phyloP scores from a whole-genome alignment of 2,329 filamentous ascomycete species.

The Xylariaceae sp. region DNA sequence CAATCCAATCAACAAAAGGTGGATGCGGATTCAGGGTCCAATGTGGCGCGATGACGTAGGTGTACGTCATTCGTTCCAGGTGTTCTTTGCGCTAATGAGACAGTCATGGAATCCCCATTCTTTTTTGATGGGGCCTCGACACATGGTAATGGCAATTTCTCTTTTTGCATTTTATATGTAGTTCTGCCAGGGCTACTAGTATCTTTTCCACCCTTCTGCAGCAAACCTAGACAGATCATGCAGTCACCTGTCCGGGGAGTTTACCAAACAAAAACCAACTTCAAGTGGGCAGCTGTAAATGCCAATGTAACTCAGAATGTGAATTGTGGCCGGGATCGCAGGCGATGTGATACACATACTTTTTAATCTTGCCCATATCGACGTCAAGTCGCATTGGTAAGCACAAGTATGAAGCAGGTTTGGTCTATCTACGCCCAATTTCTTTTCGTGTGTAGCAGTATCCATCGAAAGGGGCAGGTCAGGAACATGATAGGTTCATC shows the following conservation, averaged over 20 bases:
- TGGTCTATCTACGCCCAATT: too few species aligned
- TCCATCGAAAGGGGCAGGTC: too few species aligned
- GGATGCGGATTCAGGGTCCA: constrained; percentile 18
- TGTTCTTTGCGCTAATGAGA: constrained; percentile 1
- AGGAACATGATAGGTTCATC: too few species aligned
- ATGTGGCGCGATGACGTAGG: constrained; percentile 23
- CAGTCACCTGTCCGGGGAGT: too few species aligned
- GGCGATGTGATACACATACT: not conserved
- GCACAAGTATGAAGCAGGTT: not conserved
- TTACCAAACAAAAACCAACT: too few species aligned
- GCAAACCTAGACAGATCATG: too few species aligned
- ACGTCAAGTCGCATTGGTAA: not conserved
- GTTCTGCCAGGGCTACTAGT: too few species aligned
- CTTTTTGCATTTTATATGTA: too few species aligned
- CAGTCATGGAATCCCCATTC: not conserved
- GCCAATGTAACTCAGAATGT: not conserved
- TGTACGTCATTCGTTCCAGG: constrained; percentile 22
- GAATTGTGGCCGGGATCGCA: not conserved
- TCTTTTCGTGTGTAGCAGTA: too few species aligned
- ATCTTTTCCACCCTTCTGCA: too few species aligned
- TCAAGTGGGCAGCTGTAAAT: not conserved
- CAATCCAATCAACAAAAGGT: constrained; percentile 11
- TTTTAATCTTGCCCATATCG: too few species aligned
- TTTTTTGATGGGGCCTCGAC: constrained; percentile 7
- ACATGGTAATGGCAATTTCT: too few species aligned